phyloP scores from a whole-genome alignment of 2,329 filamentous ascomycete species.

The Diaporthe sp. region DNA sequence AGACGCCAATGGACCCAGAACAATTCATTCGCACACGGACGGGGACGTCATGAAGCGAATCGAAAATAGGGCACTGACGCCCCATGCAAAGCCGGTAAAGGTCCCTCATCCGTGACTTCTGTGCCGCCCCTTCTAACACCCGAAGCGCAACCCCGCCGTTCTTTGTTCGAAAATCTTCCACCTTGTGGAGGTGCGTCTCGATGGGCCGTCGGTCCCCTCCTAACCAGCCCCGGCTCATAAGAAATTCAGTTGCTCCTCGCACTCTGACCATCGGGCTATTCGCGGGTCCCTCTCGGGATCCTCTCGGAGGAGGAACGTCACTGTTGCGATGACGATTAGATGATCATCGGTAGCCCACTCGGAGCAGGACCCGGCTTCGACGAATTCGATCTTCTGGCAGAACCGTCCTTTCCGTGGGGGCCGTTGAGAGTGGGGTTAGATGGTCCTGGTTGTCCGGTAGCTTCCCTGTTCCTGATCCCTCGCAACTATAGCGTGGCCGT shows the following conservation, averaged over 20 bases:
- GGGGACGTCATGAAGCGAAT: constrained; percentile 1
- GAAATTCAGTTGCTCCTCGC: background rate
- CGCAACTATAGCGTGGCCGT: background rate
- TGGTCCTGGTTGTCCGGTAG: background rate
- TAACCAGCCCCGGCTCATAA: background rate
- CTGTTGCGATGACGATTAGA: background rate
- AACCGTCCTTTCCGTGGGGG: background rate
- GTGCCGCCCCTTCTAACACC: background rate
- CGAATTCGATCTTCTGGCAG: background rate
- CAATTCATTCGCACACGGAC: constrained; percentile 9
- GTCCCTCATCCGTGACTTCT: constrained; percentile 3
- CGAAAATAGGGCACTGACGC: constrained; percentile 8
- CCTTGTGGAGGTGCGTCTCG: background rate
- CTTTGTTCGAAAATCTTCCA: constrained; percentile 13
- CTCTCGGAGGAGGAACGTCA: background rate
- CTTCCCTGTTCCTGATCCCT: background rate
- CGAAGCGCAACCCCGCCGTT: constrained; percentile 10
- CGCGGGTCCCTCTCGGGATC: background rate
- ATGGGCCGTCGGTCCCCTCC: background rate
- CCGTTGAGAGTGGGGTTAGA: background rate
- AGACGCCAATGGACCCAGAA: constrained; percentile 34
- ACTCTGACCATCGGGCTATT: constrained; percentile 6
- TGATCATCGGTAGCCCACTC: background rate
- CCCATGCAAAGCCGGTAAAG: constrained; percentile 7
- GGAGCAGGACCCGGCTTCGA: background rate